Evolutionary conservation across 78 protist genomes (phyloP).

Genomic region (Guillardia theta): DNA sequence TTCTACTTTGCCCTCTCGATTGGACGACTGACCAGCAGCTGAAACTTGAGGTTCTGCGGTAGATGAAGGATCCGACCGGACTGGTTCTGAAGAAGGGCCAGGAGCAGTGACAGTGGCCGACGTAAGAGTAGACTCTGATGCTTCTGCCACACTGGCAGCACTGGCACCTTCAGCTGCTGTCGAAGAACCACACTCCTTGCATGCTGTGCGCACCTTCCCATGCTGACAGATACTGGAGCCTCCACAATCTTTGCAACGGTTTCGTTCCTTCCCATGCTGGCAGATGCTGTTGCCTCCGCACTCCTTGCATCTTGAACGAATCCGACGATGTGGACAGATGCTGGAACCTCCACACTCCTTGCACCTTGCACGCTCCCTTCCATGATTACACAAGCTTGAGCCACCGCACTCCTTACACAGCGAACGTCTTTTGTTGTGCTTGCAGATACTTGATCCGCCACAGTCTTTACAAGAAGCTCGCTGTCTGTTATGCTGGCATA

Average conservation of each 20-base stretch:
- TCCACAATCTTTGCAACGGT: background rate
- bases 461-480: background rate
- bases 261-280: background rate
- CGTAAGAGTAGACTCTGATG: too few relatives aligned
- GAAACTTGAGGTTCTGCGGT: too few relatives aligned
- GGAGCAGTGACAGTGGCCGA: too few relatives aligned
- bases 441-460: background rate
- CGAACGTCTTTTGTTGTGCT: background rate
- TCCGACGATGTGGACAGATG: background rate
- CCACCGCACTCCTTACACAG: slow-evolving; percentile 30
- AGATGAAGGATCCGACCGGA: too few relatives aligned
- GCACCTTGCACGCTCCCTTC: background rate
- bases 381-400: background rate
- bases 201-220: background rate
- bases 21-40: too few relatives aligned
- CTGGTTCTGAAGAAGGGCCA: too few relatives aligned
- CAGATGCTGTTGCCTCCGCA: background rate
- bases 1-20: too few relatives aligned
- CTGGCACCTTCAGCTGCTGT: too few relatives aligned
- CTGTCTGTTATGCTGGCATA: slow-evolving; percentile 16
- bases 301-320: background rate
- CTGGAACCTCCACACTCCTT: background rate
- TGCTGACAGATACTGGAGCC: background rate
- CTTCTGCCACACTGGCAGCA: too few relatives aligned
- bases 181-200: background rate